phyloP scores from a whole-genome alignment of 164 flowering plant genomes.

The Hamamelis virginiana region DNA sequence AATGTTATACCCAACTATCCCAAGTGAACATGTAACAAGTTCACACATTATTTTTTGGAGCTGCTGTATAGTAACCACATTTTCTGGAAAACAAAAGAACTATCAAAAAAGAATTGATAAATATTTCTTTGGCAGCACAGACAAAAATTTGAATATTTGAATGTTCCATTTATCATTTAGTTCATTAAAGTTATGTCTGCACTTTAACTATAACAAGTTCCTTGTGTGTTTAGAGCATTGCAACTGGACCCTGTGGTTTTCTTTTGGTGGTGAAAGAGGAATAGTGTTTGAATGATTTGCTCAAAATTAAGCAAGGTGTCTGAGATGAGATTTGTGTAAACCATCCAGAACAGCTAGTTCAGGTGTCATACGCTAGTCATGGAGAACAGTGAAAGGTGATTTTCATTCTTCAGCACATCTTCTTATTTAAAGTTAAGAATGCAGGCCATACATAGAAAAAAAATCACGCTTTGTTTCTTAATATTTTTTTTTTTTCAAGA shows the following conservation, averaged over 20 bases:
- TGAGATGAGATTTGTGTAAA: neutral
- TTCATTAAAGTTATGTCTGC: neutral
- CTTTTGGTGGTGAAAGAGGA: neutral
- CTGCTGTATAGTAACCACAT: neutral
- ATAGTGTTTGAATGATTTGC: conserved; percentile 2
- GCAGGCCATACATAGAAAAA: neutral
- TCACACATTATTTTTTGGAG: neutral
- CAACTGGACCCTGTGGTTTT: neutral
- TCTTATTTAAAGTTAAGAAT: neutral
- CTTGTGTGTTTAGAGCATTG: neutral
- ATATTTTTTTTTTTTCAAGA: neutral
- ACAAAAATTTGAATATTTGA: neutral
- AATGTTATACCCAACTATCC: neutral
- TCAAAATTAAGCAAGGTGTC: conserved; percentile 5
- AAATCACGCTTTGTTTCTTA: neutral
- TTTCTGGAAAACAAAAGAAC: neutral
- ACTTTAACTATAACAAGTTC: neutral
- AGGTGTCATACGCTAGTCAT: conserved; percentile 7
- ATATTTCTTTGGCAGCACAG: neutral
- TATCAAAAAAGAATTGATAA: neutral
- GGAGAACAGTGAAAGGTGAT: conserved; percentile 24
- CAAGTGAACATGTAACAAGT: neutral
- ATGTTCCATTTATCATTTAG: neutral
- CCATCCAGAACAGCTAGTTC: conserved; percentile 3
- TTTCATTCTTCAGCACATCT: neutral